A percentile compares a stretch with the other conserved stretches of the same genome.
Evolutionary conservation across 257 asterid species (phyloP).

Genomic region (Catharanthus roseus): DNA sequence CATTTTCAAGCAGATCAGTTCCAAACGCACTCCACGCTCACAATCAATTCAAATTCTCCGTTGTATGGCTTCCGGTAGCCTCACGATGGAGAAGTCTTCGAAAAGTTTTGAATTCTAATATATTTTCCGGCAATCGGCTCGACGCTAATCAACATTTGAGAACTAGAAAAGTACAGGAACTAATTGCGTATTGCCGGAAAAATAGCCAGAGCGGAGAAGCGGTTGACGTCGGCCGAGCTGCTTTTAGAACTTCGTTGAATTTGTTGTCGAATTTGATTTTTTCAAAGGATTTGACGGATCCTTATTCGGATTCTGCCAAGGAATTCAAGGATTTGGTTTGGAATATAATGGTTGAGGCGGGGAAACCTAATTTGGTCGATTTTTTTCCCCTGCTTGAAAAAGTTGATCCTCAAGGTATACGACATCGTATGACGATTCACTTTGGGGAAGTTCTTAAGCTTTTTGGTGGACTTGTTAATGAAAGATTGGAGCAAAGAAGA

Average conservation of each 20-base stretch:
- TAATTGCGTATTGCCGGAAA: constrained; percentile 25
- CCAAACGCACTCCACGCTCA: constrained; percentile 59
- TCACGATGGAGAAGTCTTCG: constrained; percentile 62
- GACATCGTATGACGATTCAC: constrained; percentile 16
- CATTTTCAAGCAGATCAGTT: constrained; percentile 41
- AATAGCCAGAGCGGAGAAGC: constrained; percentile 33
- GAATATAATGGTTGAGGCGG: constrained; percentile 33
- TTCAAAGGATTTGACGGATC: constrained; percentile 45
- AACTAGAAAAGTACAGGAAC: constrained; percentile 37
- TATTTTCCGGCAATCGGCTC: constrained; percentile 55
- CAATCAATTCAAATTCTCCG: constrained; percentile 53
- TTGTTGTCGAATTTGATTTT: constrained; percentile 47
- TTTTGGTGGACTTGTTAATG: constrained; percentile 34
- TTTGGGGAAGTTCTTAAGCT: constrained; percentile 29
- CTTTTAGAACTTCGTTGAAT: constrained; percentile 35
- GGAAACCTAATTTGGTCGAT: constrained; percentile 42
- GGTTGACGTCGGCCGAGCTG: constrained; percentile 24
- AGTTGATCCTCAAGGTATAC: constrained; percentile 45
- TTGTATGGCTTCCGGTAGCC: constrained; percentile 64
- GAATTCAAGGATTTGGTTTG: constrained; percentile 47
- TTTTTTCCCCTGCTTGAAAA: constrained; percentile 37
- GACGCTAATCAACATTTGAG: constrained; percentile 59
- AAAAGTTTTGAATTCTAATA: constrained; percentile 45
- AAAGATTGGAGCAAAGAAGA: constrained; percentile 27
- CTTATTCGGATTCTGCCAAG: constrained; percentile 36